Conservation (phyloP, 2,329 filamentous ascomycete genomes). For the Thelonectria olida region DNA sequence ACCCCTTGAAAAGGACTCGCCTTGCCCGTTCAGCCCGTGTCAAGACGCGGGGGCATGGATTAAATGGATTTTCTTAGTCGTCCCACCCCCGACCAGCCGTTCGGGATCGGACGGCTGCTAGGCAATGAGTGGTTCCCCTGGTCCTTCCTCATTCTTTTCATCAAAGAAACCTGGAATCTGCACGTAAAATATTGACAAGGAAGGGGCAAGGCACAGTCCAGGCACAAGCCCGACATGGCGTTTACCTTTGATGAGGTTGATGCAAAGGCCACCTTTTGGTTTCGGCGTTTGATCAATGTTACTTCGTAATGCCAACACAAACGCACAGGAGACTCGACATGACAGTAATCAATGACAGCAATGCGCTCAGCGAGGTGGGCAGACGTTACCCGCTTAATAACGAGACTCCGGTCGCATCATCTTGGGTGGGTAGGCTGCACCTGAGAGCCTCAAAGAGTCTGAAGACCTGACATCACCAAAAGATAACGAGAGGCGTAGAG, state of each 20-base stretch:
- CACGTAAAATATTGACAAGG: neutral
- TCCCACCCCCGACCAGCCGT: slow-evolving; percentile 12
- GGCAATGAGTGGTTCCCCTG: neutral
- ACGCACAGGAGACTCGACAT: neutral
- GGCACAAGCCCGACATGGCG: neutral
- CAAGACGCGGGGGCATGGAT: slow-evolving; percentile 4
- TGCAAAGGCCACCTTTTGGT: neutral
- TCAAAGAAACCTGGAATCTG: neutral
- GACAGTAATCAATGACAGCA: no score
- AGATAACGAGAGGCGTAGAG: no score
- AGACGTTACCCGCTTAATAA: neutral
- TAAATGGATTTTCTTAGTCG: slow-evolving; percentile 4
- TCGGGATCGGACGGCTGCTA: slow-evolving; percentile 18
- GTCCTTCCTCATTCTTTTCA: neutral
- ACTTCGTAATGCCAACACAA: neutral
- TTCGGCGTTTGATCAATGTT: neutral
- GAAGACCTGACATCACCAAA: slow-evolving; percentile 41
- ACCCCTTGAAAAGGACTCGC: neutral
- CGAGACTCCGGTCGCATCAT: no score
- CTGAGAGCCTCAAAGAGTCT: slow-evolving; percentile 25
- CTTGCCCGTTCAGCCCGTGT: slow-evolving; percentile 14
- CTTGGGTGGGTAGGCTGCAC: no score
- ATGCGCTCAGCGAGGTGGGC: no score
- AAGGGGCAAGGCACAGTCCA: no score
- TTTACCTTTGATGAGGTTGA: slow-evolving; percentile 6